Base-by-base conservation (phyloP, 2,329 filamentous ascomycete species). In the Corinectria fuckeliana region DNA sequence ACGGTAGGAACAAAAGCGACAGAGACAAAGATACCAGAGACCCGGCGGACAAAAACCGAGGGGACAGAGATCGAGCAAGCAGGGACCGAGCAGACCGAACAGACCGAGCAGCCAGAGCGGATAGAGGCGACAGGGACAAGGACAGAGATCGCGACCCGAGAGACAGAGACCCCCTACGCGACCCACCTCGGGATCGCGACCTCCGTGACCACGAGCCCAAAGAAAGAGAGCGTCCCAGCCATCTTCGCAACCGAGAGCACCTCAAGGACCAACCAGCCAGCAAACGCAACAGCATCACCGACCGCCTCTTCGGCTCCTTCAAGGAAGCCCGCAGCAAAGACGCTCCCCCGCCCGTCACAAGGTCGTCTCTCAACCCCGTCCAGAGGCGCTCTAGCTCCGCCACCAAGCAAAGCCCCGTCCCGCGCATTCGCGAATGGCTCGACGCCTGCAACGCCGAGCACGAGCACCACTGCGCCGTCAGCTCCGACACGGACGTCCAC, bases 381-480 rank as follows among this genome's bases (percentile, higher is more conserved):
- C 67, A 75, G 16, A 73, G 74, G 16, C 62, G 73, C 7, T 76
- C 76, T 14, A 66, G 71, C 42, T 69, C 70, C 39, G 63, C 70
- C 50, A 70, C 62, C 41, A 72, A 70, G 48, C 70, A 72, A 26
- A 77, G 74, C 9, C 78, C 78, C 16, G 66, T 79, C 32, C 70
- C 69, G 45, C 76, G 75, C 47, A 73, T 80, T 49, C 74, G 75
- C 45, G 74, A 78, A 41, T 81, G 79, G 79, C 74, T 81, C 30
- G 77, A 80, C 56, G 71, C 71, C 11, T 81, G 79, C 65, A 78
- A 77, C 55, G 69, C 69, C n/a, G 74, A 78, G 49, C 79, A 81
- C 52, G 71, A 74, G 13, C 68, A 72, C 23, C 79, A 81, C 66
- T 81, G 78, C 64, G 73, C 68, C 50, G 69, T 72, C 10, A 65